Evolutionary conservation across 495 filamentous ascomycete genomes (phyloP), one percentile per base, ranked within the genome.

Genomic region (Penicillium alfredii): DNA sequence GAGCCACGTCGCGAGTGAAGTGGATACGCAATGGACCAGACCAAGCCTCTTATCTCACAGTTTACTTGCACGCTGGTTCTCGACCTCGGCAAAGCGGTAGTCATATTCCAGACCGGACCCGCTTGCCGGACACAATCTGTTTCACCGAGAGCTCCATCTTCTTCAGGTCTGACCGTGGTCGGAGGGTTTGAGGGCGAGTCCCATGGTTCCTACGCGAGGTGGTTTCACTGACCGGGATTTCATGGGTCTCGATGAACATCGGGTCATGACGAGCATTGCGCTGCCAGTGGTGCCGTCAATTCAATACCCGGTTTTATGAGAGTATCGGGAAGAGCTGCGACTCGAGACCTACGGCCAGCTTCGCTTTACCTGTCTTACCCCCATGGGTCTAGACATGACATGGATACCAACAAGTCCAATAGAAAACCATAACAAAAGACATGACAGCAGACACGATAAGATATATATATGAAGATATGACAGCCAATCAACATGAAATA

Each of bases 131-230:
- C 1, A 92, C 78, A 37, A 89, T 88, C 60, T 86, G 82, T 66
- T 88, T 92, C 15, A 92, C 81, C 2, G 86, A 84, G 7, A 92
- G 53, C 51, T 92, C 86, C 13, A 92, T 85, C 57, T 92, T 92
- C 55, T 89, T 92, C 12, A 83, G 54, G 56, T 89, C n/a, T 92
- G 36, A 92, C 78, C 4, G 86, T 89, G 1, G 78, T 83, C 81
- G 86, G 45, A 24, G 41, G 30, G 12, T 48, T 25, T 7, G 10
- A 33, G 38, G 33, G 21, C 35, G 23, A 40, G 33, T 22, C 13
- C n/a, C 28, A n/a, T n/a, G n/a, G 16, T 17, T 27, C 43, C 19
- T 27, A 26, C 17, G n/a, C 36, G 24, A 30, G 15, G 26, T 14
- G 25, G 21, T n/a, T 21, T 12, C 32, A 75, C 82, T 51, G 64